Conservation (phyloP, 2,329 filamentous ascomycete genomes). For the Zymoseptoria tritici region DNA sequence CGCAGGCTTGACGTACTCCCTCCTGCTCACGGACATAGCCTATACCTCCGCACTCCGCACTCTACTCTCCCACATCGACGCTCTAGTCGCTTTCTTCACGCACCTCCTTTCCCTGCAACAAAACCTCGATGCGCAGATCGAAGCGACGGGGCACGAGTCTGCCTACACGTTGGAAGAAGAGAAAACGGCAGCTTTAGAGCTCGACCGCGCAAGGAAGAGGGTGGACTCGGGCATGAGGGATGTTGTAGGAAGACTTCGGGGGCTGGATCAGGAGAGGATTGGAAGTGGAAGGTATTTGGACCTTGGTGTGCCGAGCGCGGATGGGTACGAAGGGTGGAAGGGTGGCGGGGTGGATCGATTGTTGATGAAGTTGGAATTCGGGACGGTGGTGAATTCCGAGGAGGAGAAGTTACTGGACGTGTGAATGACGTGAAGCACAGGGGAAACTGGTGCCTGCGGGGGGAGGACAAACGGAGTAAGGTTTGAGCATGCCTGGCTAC, state of each 20-base stretch:
- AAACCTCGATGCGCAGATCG: slow-evolving; percentile 70
- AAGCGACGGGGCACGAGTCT: slow-evolving; percentile 66
- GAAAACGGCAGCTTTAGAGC: slow-evolving; percentile 54
- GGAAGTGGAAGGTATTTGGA: slow-evolving; percentile 25
- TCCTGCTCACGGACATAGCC: slow-evolving; percentile 56
- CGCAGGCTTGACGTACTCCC: slow-evolving; percentile 54
- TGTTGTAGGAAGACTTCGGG: slow-evolving; percentile 48
- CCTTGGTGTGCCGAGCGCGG: slow-evolving; percentile 20
- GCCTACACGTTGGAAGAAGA: slow-evolving; percentile 60
- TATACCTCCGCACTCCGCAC: slow-evolving; percentile 61
- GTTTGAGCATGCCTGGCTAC: background rate
- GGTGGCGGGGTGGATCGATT: slow-evolving; percentile 69
- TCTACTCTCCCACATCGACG: slow-evolving; percentile 68
- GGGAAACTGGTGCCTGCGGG: background rate
- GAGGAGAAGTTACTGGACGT: background rate
- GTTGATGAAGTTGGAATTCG: slow-evolving; percentile 80
- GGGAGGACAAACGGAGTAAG: background rate
- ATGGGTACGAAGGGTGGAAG: slow-evolving; percentile 59
- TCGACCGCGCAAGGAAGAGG: slow-evolving; percentile 55
- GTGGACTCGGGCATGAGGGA: slow-evolving; percentile 62
- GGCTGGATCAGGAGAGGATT: slow-evolving; percentile 51
- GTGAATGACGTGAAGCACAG: background rate
- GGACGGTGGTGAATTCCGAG: slow-evolving; percentile 16
- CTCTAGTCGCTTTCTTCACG: slow-evolving; percentile 67
- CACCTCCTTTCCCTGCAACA: slow-evolving; percentile 71